phyloP scores from a whole-genome alignment of 345 rosid genomes.

The Melaleuca quinquenervia region DNA sequence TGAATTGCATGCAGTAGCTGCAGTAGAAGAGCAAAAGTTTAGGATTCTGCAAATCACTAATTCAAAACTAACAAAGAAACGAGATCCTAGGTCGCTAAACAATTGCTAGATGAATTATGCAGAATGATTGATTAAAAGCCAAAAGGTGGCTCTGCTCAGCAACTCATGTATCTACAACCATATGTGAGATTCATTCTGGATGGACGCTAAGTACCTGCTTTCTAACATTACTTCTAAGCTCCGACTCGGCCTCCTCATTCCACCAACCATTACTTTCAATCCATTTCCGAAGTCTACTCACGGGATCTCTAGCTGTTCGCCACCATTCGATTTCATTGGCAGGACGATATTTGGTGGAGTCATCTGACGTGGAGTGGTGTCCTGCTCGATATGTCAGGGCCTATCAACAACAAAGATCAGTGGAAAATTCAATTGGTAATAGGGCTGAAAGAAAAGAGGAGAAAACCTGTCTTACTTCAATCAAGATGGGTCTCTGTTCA shows the following conservation, averaged over 20 bases:
- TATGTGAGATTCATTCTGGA: background rate
- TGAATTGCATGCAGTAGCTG: constrained; percentile 73
- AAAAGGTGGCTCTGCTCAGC: background rate
- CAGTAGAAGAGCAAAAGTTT: background rate
- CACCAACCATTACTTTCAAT: constrained; percentile 71
- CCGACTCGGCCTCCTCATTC: constrained; percentile 45
- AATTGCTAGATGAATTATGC: background rate
- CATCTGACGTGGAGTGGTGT: constrained; percentile 94
- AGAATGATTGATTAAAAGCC: background rate
- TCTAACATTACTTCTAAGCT: constrained; percentile 46
- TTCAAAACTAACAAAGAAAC: background rate
- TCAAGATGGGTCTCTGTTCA: constrained; percentile 66
- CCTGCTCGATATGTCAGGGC: constrained; percentile 85
- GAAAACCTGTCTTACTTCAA: constrained; percentile 42
- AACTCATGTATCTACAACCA: background rate
- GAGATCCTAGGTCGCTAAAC: background rate
- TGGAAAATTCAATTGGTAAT: too few relatives aligned
- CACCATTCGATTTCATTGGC: constrained; percentile 65
- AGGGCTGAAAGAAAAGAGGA: background rate
- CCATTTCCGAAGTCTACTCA: constrained; percentile 65
- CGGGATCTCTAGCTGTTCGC: constrained; percentile 48
- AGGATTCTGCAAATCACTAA: background rate
- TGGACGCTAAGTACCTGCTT: constrained; percentile 34
- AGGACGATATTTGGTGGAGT: constrained; percentile 81
- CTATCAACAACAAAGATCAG: constrained; percentile 13